Base-by-base conservation (phyloP, 768 basidiomycete genomes). In the Agaricus subrufescens region DNA sequence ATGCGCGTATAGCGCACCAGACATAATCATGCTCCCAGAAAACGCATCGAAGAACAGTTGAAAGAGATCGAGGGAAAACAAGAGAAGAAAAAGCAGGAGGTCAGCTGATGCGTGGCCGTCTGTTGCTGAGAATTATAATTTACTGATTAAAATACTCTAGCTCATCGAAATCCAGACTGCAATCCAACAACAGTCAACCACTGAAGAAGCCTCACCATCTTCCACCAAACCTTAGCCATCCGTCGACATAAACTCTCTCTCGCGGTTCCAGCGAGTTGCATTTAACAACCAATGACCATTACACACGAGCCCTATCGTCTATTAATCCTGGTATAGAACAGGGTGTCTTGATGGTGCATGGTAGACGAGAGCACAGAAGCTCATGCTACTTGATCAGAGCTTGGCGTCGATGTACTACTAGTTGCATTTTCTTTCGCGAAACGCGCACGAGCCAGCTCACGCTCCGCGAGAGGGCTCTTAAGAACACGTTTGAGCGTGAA, bases 51-150 rank as follows among this genome's bases (percentile, higher is more conserved):
- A 69, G 68, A 64, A 7, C 91, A 92, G 67, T 75, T 98, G 46
- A 87, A 90, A 65, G 91, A 95, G 3, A 73, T 87, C 26, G 84
- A 86, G 61, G 77, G 78, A 30, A 89, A 86, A 63, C 77, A 86
- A 52, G 91, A 94, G 61, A 85, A 83, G 66, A 93, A 90, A 73
- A 94, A 89, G 72, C 64, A 72, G 38, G 91, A 97, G 82, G 95
- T 90, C 59, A 52, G 73, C 68, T 57, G 19, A 34, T 58, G 48
- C 42, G 56, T 50, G 15, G 45, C 10, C 8, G 40, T 29, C 56
- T 38, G 47, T 29, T 23, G 10, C 37, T 46, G 43, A n/a, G 46
- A 44, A 37, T 42, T 53, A 48, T 19, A 19, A 19, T 0, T 1
- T 19, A 23, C 46, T 19, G 19, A 52, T 38, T 46, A 46, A 37